A percentile compares a stretch with the other conserved stretches of the same genome.
phyloP scores from a whole-genome alignment of 768 basidiomycete genomes.

The Suillus clintonianus region DNA sequence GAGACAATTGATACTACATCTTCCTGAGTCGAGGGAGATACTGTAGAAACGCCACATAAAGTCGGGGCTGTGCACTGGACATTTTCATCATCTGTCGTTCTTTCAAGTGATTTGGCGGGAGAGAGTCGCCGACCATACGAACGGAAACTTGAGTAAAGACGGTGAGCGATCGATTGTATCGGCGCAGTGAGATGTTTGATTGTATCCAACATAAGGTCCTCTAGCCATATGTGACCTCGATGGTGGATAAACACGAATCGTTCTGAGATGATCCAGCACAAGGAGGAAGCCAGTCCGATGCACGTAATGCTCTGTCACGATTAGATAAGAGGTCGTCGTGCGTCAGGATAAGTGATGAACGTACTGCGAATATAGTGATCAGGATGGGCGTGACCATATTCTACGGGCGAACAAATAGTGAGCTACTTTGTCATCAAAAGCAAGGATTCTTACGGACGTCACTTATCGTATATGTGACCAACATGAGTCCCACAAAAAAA shows the following conservation, averaged over 20 bases:
- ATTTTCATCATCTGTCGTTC: background rate
- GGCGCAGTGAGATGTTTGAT: slow-evolving; percentile 22
- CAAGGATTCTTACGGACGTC: slow-evolving; percentile 47
- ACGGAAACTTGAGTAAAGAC: slow-evolving; percentile 1
- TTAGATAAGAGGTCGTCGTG: slow-evolving; percentile 11
- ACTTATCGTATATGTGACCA: slow-evolving; percentile 72
- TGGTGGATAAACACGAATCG: slow-evolving; percentile 50
- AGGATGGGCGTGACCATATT: slow-evolving; percentile 63
- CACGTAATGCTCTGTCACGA: slow-evolving; percentile 34
- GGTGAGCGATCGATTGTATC: background rate
- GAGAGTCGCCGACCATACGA: slow-evolving; percentile 3
- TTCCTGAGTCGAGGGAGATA: background rate
- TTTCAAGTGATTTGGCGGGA: background rate
- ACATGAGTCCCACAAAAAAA: slow-evolving; percentile 76
- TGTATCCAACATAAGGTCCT: slow-evolving; percentile 40
- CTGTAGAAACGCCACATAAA: background rate
- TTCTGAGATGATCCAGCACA: slow-evolving; percentile 54
- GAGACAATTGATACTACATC: slow-evolving; percentile 28
- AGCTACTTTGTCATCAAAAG: slow-evolving; percentile 15
- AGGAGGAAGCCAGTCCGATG: slow-evolving; percentile 49
- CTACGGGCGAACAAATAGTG: slow-evolving; percentile 35
- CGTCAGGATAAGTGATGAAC: slow-evolving; percentile 4
- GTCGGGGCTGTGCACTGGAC: background rate
- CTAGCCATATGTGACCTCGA: slow-evolving; percentile 53
- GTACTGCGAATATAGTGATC: slow-evolving; percentile 69